Conservation (phyloP, 2,329 filamentous ascomycete species). For the Tolypocladium guangdongense region DNA sequence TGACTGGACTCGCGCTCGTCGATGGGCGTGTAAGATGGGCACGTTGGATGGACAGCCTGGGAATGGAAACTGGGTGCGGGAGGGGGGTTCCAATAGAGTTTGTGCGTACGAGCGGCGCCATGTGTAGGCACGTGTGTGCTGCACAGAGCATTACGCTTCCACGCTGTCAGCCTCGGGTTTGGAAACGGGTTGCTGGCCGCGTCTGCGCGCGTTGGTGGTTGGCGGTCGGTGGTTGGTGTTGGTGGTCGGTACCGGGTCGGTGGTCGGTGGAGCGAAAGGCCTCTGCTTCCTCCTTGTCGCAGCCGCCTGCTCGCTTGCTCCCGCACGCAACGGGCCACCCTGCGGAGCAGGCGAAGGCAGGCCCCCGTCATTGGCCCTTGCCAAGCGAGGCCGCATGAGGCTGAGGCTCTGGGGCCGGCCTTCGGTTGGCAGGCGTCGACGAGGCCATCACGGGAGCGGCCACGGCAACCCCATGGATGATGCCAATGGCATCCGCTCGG, state of each 20-base stretch:
- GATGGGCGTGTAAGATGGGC: neutral
- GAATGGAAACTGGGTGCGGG: neutral
- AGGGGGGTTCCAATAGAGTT: neutral
- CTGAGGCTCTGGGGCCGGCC: neutral
- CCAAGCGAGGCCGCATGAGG: conserved; percentile 5
- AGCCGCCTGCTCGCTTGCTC: neutral
- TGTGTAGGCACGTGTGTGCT: neutral
- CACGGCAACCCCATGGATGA: neutral
- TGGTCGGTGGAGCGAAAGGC: no score
- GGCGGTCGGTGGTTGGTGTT: no score
- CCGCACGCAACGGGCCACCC: neutral
- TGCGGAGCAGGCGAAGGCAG: neutral
- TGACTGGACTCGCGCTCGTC: no score
- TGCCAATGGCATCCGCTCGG: no score
- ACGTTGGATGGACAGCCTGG: neutral
- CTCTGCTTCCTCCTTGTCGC: neutral
- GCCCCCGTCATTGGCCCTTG: conserved; percentile 3
- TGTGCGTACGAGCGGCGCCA: no score
- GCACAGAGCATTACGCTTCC: no score
- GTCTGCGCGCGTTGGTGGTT: no score
- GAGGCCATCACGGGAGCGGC: neutral
- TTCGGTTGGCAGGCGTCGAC: neutral
- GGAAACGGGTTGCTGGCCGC: neutral
- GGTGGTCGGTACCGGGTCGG: no score
- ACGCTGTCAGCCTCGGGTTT: neutral